A percentile compares a stretch with the other conserved stretches of the same genome.
Evolutionary conservation across 305 asterid genomes (phyloP).

Genomic region (Fraxinus greggii): DNA sequence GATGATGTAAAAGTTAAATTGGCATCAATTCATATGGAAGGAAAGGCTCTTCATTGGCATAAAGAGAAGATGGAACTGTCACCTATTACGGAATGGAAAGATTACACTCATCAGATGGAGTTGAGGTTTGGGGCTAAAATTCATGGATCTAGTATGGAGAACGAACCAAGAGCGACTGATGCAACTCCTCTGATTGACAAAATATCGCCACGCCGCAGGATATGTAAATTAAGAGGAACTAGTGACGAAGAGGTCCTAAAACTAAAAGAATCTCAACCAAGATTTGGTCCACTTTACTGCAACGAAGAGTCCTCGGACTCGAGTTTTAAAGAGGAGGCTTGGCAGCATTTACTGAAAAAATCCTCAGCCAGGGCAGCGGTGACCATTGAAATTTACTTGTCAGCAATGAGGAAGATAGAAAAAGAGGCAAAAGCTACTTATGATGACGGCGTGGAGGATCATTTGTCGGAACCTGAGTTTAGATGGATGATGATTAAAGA

Average conservation of each 20-base stretch:
- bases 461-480: background rate
- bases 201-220: background rate
- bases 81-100: background rate
- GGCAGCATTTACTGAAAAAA: background rate
- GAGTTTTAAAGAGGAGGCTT: background rate
- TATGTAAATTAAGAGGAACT: background rate
- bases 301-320: background rate
- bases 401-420: background rate
- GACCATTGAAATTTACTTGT: background rate
- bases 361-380: background rate
- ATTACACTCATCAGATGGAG: background rate
- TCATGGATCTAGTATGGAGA: background rate
- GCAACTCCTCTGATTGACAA: background rate
- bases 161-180: background rate
- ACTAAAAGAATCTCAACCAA: background rate
- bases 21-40: conserved; percentile 9
- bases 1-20: conserved; percentile 5
- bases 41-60: conserved; percentile 11
- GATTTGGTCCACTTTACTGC: conserved; percentile 5
- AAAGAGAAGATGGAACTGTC: background rate
- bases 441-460: background rate
- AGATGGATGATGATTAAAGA: conserved; percentile 15
- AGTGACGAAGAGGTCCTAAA: background rate
- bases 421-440: background rate
- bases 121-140: background rate